Percentiles rank a stretch among this genome's conserved stretches.
Evolutionary conservation across 108 stramenopile species (phyloP).

Genomic region (Cyclotella distinguenda): DNA sequence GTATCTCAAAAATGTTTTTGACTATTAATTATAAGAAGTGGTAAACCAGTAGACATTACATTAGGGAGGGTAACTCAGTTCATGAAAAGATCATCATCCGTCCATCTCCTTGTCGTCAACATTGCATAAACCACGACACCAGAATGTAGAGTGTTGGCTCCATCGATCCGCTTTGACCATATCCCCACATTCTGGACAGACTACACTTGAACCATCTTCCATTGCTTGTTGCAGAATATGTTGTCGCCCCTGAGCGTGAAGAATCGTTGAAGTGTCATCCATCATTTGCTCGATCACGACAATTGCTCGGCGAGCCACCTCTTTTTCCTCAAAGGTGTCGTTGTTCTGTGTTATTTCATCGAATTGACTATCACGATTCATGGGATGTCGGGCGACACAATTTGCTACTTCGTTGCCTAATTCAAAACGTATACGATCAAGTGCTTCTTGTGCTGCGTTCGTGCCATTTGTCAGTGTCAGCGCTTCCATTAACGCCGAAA

Average conservation of each 20-base stretch:
- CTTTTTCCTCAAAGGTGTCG: slow-evolving; percentile 7
- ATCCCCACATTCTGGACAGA: slow-evolving; percentile 49
- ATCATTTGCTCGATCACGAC: slow-evolving; percentile 34
- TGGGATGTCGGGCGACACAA: slow-evolving; percentile 3
- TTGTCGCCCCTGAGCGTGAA: slow-evolving; percentile 44
- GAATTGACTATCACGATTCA: background rate
- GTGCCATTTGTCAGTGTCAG: slow-evolving; percentile 38
- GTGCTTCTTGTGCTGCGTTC: slow-evolving; percentile 28
- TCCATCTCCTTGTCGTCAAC: slow-evolving; percentile 9
- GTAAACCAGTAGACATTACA: no score
- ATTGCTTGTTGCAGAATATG: slow-evolving; percentile 53
- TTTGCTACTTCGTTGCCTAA: slow-evolving; percentile 48
- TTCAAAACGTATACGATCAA: slow-evolving; percentile 45
- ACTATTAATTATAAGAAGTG: no score
- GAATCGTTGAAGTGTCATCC: slow-evolving; percentile 42
- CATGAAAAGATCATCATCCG: background rate
- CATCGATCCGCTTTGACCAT: slow-evolving; percentile 41
- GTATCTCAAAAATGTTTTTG: no score
- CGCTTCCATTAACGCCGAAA: slow-evolving; percentile 52
- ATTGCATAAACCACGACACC: slow-evolving; percentile 35
- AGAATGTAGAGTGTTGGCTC: slow-evolving; percentile 47
- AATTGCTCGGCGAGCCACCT: slow-evolving; percentile 42
- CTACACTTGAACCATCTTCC: slow-evolving; percentile 54
- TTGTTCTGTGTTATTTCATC: no score
- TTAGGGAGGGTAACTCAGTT: background rate